phyloP scores from a whole-genome alignment of 352 stramenopile species.

The Globisporangium barbulae region DNA sequence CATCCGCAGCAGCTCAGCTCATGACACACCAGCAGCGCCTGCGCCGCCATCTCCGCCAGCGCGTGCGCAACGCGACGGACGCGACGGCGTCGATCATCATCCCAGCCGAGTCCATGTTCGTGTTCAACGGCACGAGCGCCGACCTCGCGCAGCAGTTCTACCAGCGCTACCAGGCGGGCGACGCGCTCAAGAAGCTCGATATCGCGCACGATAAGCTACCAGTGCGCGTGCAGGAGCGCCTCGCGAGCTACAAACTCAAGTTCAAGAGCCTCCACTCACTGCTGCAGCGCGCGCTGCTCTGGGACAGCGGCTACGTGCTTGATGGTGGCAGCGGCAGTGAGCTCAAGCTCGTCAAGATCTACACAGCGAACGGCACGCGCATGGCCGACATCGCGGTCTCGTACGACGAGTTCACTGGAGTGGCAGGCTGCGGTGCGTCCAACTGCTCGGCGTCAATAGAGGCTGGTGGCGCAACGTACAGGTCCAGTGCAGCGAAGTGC shows the following conservation, averaged over 20 bases:
- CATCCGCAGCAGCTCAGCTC: neutral
- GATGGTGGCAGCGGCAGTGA: neutral
- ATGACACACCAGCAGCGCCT: neutral
- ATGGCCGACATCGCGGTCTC: conserved; percentile 34
- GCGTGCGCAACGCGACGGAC: conserved; percentile 13
- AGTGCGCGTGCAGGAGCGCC: conserved; percentile 5
- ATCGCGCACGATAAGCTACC: conserved; percentile 17
- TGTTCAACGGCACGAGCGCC: conserved; percentile 23
- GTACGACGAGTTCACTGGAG: conserved; percentile 13
- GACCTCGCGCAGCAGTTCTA: conserved; percentile 30
- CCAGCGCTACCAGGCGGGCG: conserved; percentile 19
- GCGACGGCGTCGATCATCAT: conserved; percentile 16
- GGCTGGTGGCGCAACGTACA: neutral
- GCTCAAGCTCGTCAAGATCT: conserved; percentile 21
- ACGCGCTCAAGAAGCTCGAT: conserved; percentile 5
- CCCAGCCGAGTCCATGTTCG: conserved; percentile 16
- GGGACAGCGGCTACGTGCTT: conserved; percentile 37
- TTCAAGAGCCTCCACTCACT: conserved; percentile 25
- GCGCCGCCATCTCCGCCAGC: conserved; percentile 7
- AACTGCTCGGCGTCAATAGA: conserved; percentile 18
- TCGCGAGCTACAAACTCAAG: conserved; percentile 11
- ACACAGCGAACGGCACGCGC: conserved; percentile 21
- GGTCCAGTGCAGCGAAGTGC: conserved; percentile 16
- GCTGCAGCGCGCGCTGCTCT: conserved; percentile 37
- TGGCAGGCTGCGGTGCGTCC: conserved; percentile 14